Base-by-base conservation (phyloP, 1,284 basidiomycete genomes). In the Apiotrichum siamense region DNA sequence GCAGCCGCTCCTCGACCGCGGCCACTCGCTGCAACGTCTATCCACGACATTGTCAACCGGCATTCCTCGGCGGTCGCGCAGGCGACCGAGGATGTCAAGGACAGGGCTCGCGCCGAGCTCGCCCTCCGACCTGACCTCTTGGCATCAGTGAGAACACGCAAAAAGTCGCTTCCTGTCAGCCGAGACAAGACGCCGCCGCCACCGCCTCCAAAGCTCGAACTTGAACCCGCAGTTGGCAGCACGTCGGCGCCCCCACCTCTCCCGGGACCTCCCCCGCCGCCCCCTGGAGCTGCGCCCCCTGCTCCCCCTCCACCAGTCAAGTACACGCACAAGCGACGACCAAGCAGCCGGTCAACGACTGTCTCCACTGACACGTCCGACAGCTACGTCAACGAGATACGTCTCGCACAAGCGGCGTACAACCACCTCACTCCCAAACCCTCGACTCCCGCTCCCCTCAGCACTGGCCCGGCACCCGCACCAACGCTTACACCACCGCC, bases 1-100 rank as follows among this genome's bases (percentile, higher is more conserved):
- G 20, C 20, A 10, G 20, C 13, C 36, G 12, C 6, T 2, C 17
- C 7, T 38, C 36, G 17, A 6, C 7, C 20, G 15, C 20, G 31
- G 18, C 17, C 44, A 21, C 7, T n/a, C 32, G n/a, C n/a, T 2
- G 39, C 25, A 20, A 12, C 23, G 47, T 67, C 70, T 1, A 76
- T 76, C 40, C 67, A 70, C 35, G 77, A 78, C 35, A 77, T 78
- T 52, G 67, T 78, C 37, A 55, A 64, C 9, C 56, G 61, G 13
- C 75, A 78, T 52, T 65, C 66, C 21, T 60, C 54, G 0, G 54
- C 66, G 0, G 52, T 70, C 13, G 50, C 55, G n/a, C 50, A 47
- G 0, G 61, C 70, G 1, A 41, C 62, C 15, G 54, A 41, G 36
- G 56, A 52, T 13, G 61, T 61, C 3, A 59, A 61, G 31, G 52